These are phyloP conservation scores for Paulownia fortunei DNA, from an alignment of 257 asterid genomes.

Conservation along the genomic window DNA sequence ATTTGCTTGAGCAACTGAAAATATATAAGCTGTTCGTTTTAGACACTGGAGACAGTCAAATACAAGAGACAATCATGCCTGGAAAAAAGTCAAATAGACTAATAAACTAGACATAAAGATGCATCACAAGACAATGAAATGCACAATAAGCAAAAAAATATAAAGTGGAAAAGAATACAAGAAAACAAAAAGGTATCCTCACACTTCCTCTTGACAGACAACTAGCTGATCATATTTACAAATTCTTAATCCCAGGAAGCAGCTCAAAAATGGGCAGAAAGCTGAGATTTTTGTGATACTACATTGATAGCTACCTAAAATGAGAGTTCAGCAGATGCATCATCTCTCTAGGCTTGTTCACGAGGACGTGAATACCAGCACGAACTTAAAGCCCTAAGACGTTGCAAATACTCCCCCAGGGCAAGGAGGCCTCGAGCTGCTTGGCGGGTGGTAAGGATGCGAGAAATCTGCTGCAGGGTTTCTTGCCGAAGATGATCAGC, in stretches of 20 bases:
- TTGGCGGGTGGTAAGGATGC: slow-evolving; percentile 46
- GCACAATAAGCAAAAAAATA: slow-evolving; percentile 19
- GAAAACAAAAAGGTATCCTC: slow-evolving; percentile 31
- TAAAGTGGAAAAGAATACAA: slow-evolving; percentile 16
- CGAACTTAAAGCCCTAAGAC: slow-evolving; percentile 55
- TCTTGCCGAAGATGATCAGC: slow-evolving; percentile 63
- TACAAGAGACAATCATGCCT: slow-evolving; percentile 32
- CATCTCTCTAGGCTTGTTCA: slow-evolving; percentile 23
- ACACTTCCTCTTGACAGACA: slow-evolving; percentile 50
- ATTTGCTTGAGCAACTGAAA: background rate
- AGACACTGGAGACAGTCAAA: slow-evolving; percentile 31
- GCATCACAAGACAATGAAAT: slow-evolving; percentile 20
- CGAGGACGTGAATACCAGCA: slow-evolving; percentile 49
- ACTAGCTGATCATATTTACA: slow-evolving; percentile 57
- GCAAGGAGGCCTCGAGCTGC: slow-evolving; percentile 60
- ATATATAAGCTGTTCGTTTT: background rate
- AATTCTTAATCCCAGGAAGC: slow-evolving; percentile 45
- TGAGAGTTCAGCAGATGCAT: slow-evolving; percentile 21
- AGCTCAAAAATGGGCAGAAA: slow-evolving; percentile 50
- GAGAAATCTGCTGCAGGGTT: slow-evolving; percentile 53
- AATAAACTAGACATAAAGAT: slow-evolving; percentile 16
- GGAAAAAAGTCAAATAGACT: slow-evolving; percentile 12
- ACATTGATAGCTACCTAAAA: slow-evolving; percentile 23
- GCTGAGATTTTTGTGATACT: slow-evolving; percentile 36
- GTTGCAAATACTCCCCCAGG: slow-evolving; percentile 55